These are phyloP conservation scores for Pichia deserticola DNA, from an alignment of 805 yeast genomes.

Conservation along the genomic window DNA sequence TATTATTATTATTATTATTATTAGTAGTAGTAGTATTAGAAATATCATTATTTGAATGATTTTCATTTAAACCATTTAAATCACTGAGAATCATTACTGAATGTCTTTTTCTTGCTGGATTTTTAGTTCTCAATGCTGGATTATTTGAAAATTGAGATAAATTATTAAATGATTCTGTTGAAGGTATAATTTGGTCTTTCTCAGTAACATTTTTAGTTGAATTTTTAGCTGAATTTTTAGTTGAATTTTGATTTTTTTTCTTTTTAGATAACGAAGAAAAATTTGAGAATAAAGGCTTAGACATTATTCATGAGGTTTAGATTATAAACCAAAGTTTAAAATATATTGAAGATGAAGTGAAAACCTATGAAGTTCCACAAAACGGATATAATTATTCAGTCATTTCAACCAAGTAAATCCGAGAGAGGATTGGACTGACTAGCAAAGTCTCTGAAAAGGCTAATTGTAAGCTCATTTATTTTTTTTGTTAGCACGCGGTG, in stretches of 20 bases:
- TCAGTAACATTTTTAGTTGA: neutral
- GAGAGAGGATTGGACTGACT: too few relatives aligned
- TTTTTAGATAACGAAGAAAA: neutral
- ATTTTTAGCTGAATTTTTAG: neutral
- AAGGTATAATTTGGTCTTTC: neutral
- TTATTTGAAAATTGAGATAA: neutral
- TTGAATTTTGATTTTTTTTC: neutral
- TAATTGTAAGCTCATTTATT: too few relatives aligned
- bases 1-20: too few relatives aligned
- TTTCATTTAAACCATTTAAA: neutral
- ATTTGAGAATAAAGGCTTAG: neutral
- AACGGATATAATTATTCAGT: too few relatives aligned
- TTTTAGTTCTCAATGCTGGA: neutral
- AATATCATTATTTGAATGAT: neutral
- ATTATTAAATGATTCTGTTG: neutral
- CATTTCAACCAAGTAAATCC: too few relatives aligned
- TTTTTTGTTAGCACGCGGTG: too few relatives aligned
- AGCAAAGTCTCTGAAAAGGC: too few relatives aligned
- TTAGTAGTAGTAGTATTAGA: too few relatives aligned
- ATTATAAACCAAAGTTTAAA: too few relatives aligned
- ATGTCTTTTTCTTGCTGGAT: slow-evolving; percentile 3
- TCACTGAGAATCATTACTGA: neutral
- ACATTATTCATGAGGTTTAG: neutral
- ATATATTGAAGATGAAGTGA: too few relatives aligned
- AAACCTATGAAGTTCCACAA: too few relatives aligned